Evolutionary conservation across 75 land plant genomes (phyloP).

Genomic region (Larix kaempferi): DNA sequence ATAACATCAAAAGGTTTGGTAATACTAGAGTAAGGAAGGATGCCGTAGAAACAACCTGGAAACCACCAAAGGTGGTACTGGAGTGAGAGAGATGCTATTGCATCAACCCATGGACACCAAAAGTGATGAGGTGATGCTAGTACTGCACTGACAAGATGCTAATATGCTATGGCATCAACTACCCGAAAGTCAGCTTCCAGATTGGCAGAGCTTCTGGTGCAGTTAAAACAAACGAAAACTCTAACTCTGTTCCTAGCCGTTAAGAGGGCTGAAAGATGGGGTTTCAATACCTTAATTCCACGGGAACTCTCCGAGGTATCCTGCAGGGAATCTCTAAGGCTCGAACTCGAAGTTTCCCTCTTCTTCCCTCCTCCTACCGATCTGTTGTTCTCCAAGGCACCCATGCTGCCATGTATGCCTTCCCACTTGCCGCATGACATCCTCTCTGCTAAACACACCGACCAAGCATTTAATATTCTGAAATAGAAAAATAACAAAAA

Average conservation of each 20-base stretch:
- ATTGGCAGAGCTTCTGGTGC: background rate
- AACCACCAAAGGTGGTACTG: too few species aligned
- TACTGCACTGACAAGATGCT: background rate
- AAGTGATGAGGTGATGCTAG: background rate
- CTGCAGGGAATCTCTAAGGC: background rate
- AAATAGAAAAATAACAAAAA: background rate
- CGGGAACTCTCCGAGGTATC: background rate
- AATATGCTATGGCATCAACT: background rate
- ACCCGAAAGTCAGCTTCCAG: background rate
- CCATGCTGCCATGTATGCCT: background rate
- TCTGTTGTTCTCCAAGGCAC: background rate
- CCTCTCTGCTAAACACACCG: background rate
- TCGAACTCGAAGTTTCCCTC: background rate
- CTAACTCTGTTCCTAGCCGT: too few species aligned
- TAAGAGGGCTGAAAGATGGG: too few species aligned
- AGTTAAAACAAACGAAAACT: background rate
- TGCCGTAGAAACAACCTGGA: too few species aligned
- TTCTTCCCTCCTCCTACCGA: background rate
- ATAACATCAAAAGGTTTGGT: too few species aligned
- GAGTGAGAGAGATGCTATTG: too few species aligned
- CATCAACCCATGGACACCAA: too few species aligned
- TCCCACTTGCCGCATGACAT: conserved; percentile 1
- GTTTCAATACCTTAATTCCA: background rate
- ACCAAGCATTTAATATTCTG: background rate
- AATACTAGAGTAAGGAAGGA: too few species aligned